Evolutionary conservation across 805 yeast genomes (phyloP), one percentile per base, ranked within the genome.

Genomic region (Isabelozyma pseudorhagii): DNA sequence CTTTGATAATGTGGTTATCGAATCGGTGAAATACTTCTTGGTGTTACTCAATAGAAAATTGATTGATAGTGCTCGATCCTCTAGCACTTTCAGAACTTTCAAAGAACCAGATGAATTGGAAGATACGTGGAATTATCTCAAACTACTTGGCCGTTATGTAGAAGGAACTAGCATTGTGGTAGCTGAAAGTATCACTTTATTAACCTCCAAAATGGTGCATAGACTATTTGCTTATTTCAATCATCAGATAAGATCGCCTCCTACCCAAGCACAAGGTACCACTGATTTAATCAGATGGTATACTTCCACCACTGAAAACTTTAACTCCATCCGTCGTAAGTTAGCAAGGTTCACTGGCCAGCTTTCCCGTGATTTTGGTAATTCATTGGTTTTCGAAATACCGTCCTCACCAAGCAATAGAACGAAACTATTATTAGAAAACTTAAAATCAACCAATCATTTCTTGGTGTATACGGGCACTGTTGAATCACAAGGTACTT

Each of bases 71-170:
- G 84, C 91, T 0, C 79, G 81, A 49, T 76, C 81, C 3, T 73
- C 76, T 4, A 73, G 75, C 40, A 80, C 86, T 11, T 88, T 89
- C 69, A 80, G 91, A 57, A 87, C 96, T 0, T 89, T 89, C 66
- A 89, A 89, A 60, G 97, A 89, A 59, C 92, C 97, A 1, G 99
- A 93, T 56, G 91, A 87, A 61, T 72, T 94, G 45, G 96, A 90
- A 59, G 81, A 77, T 47, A 88, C 88, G 42, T 94, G 96, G 92
- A 77, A 79, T 29, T 84, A 85, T 57, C 72, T 94, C 55, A 87
- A 81, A 57, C 83, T 84, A 57, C 77, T 89, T 36, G 97, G 97
- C 11, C 81, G 79, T 52, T 85, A 79, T 56, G 79, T 94, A 28
- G 91, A 87, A 40, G 87, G 89, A 5, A 93, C 96, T 28, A 89